phyloP scores from a whole-genome alignment of 257 asterid species.

The Jasminum sambac region DNA sequence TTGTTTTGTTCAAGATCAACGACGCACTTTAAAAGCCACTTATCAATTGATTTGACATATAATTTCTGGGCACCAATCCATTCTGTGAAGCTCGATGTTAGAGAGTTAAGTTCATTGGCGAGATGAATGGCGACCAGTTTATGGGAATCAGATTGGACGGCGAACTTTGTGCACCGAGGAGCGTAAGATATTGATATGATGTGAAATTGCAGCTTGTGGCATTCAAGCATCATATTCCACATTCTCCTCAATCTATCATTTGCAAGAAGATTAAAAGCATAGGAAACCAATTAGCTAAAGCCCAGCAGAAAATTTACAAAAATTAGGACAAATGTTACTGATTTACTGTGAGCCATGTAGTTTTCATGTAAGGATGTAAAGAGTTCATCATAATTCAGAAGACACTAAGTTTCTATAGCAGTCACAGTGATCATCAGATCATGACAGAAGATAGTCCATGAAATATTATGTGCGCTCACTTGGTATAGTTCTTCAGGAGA shows the following conservation, averaged over 20 bases:
- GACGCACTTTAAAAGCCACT: conserved; percentile 88
- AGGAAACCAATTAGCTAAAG: neutral
- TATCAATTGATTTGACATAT: conserved; percentile 68
- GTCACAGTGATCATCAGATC: too few species aligned
- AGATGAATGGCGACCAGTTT: conserved; percentile 59
- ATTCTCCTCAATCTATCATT: conserved; percentile 69
- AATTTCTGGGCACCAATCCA: conserved; percentile 78
- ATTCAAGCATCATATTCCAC: conserved; percentile 86
- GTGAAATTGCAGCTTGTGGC: conserved; percentile 86
- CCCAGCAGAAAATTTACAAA: neutral
- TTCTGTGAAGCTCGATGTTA: conserved; percentile 66
- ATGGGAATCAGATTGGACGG: conserved; percentile 57
- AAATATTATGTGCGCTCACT: too few species aligned
- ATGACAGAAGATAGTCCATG: too few species aligned
- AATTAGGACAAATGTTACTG: neutral
- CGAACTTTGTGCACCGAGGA: conserved; percentile 51
- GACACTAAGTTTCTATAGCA: too few species aligned
- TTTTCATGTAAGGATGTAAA: neutral
- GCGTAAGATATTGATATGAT: conserved; percentile 59
- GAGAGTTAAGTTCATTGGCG: conserved; percentile 48
- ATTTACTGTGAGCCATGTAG: too few species aligned
- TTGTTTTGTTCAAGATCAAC: conserved; percentile 47
- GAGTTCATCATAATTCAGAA: neutral
- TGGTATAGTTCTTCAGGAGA: too few species aligned
- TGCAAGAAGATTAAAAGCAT: conserved; percentile 7